Percentiles rank a stretch among this genome's conserved stretches.
Conservation (phyloP, 164 flowering plant species). For the Cinnamomum chago region DNA sequence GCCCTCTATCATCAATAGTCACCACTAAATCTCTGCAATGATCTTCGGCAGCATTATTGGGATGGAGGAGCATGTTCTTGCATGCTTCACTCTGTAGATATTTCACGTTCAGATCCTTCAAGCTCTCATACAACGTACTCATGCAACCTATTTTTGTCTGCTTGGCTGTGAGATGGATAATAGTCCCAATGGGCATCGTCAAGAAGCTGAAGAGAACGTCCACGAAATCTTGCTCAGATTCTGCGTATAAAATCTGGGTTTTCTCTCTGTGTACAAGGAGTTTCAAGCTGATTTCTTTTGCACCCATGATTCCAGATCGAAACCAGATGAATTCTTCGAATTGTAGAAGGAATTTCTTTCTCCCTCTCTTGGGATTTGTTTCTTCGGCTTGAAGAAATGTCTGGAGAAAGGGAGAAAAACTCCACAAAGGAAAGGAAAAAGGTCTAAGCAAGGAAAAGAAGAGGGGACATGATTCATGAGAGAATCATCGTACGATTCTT, state of each 20-base stretch:
- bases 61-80: not conserved
- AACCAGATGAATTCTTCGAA: too few relatives aligned
- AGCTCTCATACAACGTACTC: conserved; percentile 2
- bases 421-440: too few relatives aligned
- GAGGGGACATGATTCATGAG: too few relatives aligned
- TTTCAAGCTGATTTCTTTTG: conserved; percentile 8
- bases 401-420: too few relatives aligned
- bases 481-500: too few relatives aligned
- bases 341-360: too few relatives aligned
- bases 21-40: not conserved
- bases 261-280: conserved; percentile 12
- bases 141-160: conserved; percentile 2
- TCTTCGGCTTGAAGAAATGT: too few relatives aligned
- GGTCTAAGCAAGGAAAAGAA: too few relatives aligned
- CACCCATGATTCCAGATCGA: not conserved
- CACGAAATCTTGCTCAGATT: conserved; percentile 7
- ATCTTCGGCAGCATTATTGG: not conserved
- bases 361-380: too few relatives aligned
- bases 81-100: not conserved
- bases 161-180: not conserved
- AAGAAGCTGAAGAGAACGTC: conserved; percentile 17
- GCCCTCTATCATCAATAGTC: not conserved
- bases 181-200: conserved; percentile 1
- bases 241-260: conserved; percentile 6
- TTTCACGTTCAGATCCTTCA: conserved; percentile 1